A percentile compares a stretch with the other conserved stretches of the same genome.
phyloP scores from a whole-genome alignment of 495 filamentous ascomycete species.

The Aspergillus diversus region DNA sequence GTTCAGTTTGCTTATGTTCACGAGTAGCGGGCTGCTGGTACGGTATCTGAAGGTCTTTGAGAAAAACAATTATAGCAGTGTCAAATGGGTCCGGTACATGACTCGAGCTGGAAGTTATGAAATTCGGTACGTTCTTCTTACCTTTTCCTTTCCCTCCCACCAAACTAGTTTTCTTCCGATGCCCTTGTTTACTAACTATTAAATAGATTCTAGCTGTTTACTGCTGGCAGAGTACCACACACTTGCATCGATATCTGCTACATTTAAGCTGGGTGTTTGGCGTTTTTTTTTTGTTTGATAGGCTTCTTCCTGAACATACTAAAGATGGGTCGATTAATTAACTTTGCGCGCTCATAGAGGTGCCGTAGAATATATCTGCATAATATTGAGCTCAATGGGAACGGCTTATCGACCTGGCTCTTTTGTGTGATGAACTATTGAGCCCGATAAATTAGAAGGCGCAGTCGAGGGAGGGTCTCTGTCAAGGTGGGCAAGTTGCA shows the following conservation, averaged over 20 bases:
- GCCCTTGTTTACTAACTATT: background rate
- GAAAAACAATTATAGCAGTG: slow-evolving; percentile 97
- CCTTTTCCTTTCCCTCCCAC: background rate
- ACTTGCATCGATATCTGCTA: slow-evolving; percentile 12
- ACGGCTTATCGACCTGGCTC: too few relatives aligned
- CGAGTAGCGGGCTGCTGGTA: slow-evolving; percentile 86
- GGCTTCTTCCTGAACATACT: background rate
- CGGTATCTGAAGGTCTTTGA: slow-evolving; percentile 99
- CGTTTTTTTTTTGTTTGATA: slow-evolving; percentile 14
- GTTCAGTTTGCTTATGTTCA: slow-evolving; percentile 98
- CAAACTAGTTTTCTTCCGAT: background rate
- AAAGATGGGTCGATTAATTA: background rate
- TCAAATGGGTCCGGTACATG: slow-evolving; percentile 99
- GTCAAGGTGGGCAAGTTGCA: too few relatives aligned
- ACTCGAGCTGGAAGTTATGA: slow-evolving; percentile 76
- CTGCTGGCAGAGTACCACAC: background rate
- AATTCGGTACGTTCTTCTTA: slow-evolving; percentile 48
- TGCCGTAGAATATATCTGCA: too few relatives aligned
- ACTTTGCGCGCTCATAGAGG: background rate
- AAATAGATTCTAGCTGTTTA: background rate
- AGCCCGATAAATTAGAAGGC: too few relatives aligned
- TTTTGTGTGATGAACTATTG: too few relatives aligned
- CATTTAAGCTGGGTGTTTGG: slow-evolving; percentile 24
- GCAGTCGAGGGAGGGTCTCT: too few relatives aligned
- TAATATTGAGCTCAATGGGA: too few relatives aligned